These are phyloP conservation scores for Protoeuglena noctilucae DNA, from an alignment of 139 green algal genomes.

Conservation along the genomic window DNA sequence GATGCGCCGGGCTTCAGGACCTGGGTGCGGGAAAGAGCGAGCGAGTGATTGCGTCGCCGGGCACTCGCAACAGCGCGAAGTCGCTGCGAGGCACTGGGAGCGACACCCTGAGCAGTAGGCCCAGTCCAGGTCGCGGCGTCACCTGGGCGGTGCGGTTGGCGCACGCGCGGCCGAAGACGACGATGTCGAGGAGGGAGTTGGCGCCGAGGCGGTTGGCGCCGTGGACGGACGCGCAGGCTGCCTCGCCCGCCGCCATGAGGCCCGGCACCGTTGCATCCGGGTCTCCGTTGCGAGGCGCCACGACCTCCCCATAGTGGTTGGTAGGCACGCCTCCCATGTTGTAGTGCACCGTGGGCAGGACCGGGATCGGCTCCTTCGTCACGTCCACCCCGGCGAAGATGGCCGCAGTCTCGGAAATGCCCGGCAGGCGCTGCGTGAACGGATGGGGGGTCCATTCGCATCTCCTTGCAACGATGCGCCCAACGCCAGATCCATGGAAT, in stretches of 20 bases:
- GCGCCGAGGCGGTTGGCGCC: constrained; percentile 96
- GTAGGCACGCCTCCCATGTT: constrained; percentile 98
- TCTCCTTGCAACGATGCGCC: no score
- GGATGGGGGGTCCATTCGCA: no score
- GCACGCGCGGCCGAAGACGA: constrained; percentile 94
- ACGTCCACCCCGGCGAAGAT: constrained; percentile 97
- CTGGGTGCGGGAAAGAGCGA: constrained; percentile 25
- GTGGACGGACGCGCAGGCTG: constrained; percentile 83
- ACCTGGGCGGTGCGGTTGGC: constrained; percentile 50
- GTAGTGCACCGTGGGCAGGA: constrained; percentile 97
- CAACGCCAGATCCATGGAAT: no score
- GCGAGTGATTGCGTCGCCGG: background rate
- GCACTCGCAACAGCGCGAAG: no score
- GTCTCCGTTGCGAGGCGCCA: constrained; percentile 31
- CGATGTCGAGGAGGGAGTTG: constrained; percentile 97
- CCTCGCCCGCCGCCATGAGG: constrained; percentile 87
- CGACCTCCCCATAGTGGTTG: constrained; percentile 79
- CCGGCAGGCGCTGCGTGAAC: constrained; percentile 87
- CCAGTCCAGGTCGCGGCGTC: no score
- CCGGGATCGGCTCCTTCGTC: constrained; percentile 90
- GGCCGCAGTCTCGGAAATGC: constrained; percentile 92
- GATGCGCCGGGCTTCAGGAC: constrained; percentile 62
- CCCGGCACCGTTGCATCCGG: constrained; percentile 76
- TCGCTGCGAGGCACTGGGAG: no score
- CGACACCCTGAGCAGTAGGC: no score